phyloP scores from a whole-genome alignment of 2,329 filamentous ascomycete species.

The Coleophoma eucalyptorum region DNA sequence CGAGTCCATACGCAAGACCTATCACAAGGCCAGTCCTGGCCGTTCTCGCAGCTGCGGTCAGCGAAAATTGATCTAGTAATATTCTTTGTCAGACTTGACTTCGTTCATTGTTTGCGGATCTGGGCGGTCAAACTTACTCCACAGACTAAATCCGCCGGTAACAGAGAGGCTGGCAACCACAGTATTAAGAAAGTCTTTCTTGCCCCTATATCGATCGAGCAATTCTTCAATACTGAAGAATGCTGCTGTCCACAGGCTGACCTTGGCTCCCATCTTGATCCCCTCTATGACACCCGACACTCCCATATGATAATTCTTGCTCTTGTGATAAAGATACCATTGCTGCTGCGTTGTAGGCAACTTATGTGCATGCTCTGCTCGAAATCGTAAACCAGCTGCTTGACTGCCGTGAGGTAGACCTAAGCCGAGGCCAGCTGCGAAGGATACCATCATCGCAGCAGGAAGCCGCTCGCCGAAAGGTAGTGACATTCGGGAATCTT shows the following conservation, averaged over 20 bases:
- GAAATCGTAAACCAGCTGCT: constrained; percentile 76
- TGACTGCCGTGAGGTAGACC: constrained; percentile 71
- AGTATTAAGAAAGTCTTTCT: constrained; percentile 75
- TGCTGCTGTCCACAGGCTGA: constrained; percentile 68
- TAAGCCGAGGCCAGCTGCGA: constrained; percentile 64
- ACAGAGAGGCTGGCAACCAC: constrained; percentile 79
- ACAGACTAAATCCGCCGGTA: constrained; percentile 81
- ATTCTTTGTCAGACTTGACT: constrained; percentile 4
- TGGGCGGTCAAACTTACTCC: constrained; percentile 54
- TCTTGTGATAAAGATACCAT: constrained; percentile 99
- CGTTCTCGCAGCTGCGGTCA: constrained; percentile 72
- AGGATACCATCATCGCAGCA: constrained; percentile 58
- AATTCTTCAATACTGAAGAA: constrained; percentile 84
- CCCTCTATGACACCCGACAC: constrained; percentile 80
- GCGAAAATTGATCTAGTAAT: constrained; percentile 68
- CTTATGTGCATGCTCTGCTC: constrained; percentile 94
- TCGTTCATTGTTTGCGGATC: constrained; percentile 1
- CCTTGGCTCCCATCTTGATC: constrained; percentile 64
- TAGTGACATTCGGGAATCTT: constrained; percentile 49
- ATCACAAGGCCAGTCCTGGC: constrained; percentile 76
- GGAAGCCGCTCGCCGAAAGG: constrained; percentile 63
- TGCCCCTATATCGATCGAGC: constrained; percentile 68
- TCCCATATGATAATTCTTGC: constrained; percentile 81
- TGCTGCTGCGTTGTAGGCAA: constrained; percentile 77
- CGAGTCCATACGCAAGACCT: constrained; percentile 74